phyloP scores from a whole-genome alignment of 2,329 filamentous ascomycete species.

The Beauveria pseudobassiana region DNA sequence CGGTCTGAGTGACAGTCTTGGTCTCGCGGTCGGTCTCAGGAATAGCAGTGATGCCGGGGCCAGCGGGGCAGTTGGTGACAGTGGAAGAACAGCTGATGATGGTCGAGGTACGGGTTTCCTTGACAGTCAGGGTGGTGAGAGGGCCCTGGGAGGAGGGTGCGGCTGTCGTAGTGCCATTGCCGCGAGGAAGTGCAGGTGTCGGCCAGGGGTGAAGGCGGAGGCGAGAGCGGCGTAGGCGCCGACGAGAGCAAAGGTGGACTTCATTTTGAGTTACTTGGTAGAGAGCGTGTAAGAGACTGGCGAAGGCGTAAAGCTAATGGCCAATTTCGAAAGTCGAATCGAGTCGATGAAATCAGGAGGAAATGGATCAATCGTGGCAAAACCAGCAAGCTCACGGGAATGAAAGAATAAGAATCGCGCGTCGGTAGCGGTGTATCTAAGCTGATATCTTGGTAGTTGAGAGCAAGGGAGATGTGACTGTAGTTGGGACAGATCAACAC shows the following conservation, averaged over 20 bases:
- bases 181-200: conserved; percentile 11
- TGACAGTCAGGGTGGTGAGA: conserved; percentile 39
- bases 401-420: conserved; percentile 5
- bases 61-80: conserved; percentile 48
- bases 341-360: neutral
- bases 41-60: conserved; percentile 26
- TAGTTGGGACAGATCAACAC: conserved; percentile 12
- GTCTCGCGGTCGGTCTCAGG: conserved; percentile 28
- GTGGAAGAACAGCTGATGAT: conserved; percentile 51
- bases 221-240: conserved; percentile 40
- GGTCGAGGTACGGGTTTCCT: conserved; percentile 47
- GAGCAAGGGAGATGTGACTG: conserved; percentile 6
- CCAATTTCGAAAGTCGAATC: neutral
- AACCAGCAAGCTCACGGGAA: conserved; percentile 13
- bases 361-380: conserved; percentile 11
- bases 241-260: conserved; percentile 34
- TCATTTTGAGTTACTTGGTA: conserved; percentile 35
- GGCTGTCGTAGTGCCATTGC: conserved; percentile 16
- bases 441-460: conserved; percentile 3
- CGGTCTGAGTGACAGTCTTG: conserved; percentile 30
- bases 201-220: conserved; percentile 25
- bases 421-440: neutral
- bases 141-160: neutral
- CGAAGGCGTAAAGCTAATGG: conserved; percentile 13
- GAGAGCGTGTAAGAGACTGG: conserved; percentile 16